Percentiles rank a stretch among this genome's conserved stretches.
phyloP scores from a whole-genome alignment of 352 stramenopile species.

The Globisporangium acanthophoron region DNA sequence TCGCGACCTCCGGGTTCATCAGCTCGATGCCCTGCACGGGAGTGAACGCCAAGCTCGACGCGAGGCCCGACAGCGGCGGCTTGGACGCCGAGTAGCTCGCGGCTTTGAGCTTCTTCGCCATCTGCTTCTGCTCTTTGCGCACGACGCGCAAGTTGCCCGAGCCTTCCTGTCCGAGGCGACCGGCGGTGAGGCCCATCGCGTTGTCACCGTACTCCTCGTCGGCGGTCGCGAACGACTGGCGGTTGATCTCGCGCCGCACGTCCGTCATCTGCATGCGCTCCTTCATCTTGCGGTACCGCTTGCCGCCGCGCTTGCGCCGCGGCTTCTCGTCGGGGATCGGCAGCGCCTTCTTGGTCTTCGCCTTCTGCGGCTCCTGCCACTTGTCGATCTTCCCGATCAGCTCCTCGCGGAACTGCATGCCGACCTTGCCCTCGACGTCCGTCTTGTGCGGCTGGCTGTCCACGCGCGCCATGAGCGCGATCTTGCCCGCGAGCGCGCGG shows the following conservation, averaged over 20 bases:
- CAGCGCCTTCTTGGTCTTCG: slow-evolving; percentile 96
- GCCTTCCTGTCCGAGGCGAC: slow-evolving; percentile 88
- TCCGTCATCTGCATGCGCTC: slow-evolving; percentile 97
- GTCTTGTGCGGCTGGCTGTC: slow-evolving; percentile 87
- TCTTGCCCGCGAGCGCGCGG: slow-evolving; percentile 89
- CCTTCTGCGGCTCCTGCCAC: slow-evolving; percentile 96
- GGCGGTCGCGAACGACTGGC: slow-evolving; percentile 90
- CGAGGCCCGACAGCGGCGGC: slow-evolving; percentile 81
- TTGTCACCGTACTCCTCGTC: slow-evolving; percentile 98
- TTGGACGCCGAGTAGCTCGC: slow-evolving; percentile 78
- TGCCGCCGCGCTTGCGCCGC: slow-evolving; percentile 91
- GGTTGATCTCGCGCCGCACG: slow-evolving; percentile 95
- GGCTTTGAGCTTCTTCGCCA: slow-evolving; percentile 90
- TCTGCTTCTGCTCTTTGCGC: slow-evolving; percentile 89
- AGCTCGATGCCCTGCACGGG: slow-evolving; percentile 96
- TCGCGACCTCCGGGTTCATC: slow-evolving; percentile 95
- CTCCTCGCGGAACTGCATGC: slow-evolving; percentile 84
- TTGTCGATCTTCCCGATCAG: slow-evolving; percentile 96
- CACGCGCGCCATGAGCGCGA: slow-evolving; percentile 89
- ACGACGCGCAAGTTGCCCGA: slow-evolving; percentile 83
- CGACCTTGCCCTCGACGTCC: slow-evolving; percentile 58
- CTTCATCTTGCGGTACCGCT: slow-evolving; percentile 96
- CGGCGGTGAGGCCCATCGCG: slow-evolving; percentile 95
- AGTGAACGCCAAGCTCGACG: slow-evolving; percentile 96
- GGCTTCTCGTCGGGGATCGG: slow-evolving; percentile 94